These are phyloP conservation scores for Cercospora sp. DNA, from an alignment of 2,329 filamentous ascomycete genomes.

Conservation along the genomic window DNA sequence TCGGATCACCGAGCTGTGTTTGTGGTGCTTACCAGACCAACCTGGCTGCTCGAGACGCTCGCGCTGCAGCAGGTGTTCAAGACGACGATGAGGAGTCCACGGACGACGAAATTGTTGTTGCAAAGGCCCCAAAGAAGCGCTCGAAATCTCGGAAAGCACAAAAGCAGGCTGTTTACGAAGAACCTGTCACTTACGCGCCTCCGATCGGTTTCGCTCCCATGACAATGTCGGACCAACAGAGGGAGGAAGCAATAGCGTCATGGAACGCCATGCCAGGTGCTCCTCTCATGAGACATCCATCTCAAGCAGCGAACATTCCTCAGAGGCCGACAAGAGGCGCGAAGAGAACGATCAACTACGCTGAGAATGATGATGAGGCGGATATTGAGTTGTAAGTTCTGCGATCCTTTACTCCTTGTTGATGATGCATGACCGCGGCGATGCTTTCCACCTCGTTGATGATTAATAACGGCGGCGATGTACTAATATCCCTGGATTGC, in stretches of 20 bases:
- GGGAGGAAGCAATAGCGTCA: not conserved
- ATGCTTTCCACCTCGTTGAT: not conserved
- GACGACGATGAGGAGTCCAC: not conserved
- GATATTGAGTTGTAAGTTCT: not conserved
- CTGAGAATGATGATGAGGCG: not conserved
- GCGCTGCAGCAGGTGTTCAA: not conserved
- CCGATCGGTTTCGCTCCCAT: not conserved
- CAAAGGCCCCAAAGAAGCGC: not conserved
- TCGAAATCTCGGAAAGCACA: not conserved
- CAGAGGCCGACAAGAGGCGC: not conserved
- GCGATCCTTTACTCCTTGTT: not conserved
- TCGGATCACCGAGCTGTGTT: not conserved
- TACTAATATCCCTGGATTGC: not conserved
- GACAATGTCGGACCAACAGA: not conserved
- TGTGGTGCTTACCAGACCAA: not conserved
- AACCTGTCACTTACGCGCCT: not conserved
- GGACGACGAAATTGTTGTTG: not conserved
- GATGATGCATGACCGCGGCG: not conserved
- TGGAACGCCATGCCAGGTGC: not conserved
- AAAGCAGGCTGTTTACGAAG: not conserved
- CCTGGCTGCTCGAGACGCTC: not conserved
- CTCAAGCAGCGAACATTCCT: not conserved
- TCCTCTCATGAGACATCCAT: not conserved
- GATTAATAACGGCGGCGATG: not conserved
- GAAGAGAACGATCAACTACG: not conserved